Evolutionary conservation across 139 green algal genomes (phyloP), one percentile per base, ranked within the genome.

Genomic region (Chlorella vulgaris): DNA sequence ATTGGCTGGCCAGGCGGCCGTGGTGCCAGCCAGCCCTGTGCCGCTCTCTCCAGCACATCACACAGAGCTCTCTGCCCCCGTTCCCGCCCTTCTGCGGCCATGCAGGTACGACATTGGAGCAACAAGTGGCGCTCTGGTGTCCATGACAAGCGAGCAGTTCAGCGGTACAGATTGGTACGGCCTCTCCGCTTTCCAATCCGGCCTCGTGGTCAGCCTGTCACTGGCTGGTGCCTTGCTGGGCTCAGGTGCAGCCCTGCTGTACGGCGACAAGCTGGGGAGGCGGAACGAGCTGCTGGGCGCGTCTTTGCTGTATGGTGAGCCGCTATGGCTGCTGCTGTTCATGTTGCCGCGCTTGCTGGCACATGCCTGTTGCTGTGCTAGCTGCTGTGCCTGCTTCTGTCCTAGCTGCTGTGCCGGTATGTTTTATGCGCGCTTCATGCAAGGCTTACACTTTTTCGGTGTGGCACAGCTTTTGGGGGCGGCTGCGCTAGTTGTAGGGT

Each of bases 101-200:
- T 40, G 78, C 66, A 83, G 78, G 28, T 97, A 94, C 80, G 94
- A 97, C 84, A 97, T 98, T 36, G 95, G 95, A 6, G 91, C 92
- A 26, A 96, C 93, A 0, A 93, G 81, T 10, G 94, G 94, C 22
- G 95, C 94, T 3, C 76, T 98, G 8, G 66, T 91, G 0, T 95
- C 91, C 22, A 85, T 97, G 39, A 94, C 83, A 0, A 90, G 58
- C 62, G 39, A 85, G 24, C 58, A 51, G 4, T 84, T 81, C 6
- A 91, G 84, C 43, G 93, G 93, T 53, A 95, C 89, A 38, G 87
- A 93, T 81, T 95, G 92, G 91, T 91, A 74, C 76, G 74, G 3
- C 7, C 80, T 96, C n/a, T 81, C 33, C 4, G 35, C 89, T 0
- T 88, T 92, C 26, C 85, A 94, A 81, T 87, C 78, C 2, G 93